Evolutionary conservation across 441 rosid species (phyloP).

Genomic region (Gossypium lobatum): DNA sequence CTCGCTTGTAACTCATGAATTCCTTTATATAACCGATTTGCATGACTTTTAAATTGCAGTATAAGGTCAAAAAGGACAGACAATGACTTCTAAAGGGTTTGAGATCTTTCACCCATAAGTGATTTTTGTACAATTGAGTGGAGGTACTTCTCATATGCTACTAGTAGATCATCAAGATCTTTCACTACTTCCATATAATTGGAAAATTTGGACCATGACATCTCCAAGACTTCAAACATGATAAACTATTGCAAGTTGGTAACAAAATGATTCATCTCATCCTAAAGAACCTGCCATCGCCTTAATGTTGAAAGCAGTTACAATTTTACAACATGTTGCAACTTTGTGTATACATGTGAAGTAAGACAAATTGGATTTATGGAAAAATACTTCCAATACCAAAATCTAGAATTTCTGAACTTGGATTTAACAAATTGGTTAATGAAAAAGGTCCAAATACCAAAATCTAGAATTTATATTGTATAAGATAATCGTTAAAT

Average conservation of each 20-base stretch:
- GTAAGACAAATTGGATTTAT: slow-evolving; percentile 9
- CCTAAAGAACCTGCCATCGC: slow-evolving; percentile 90
- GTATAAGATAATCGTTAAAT: too few relatives aligned
- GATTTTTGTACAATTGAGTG: slow-evolving; percentile 74
- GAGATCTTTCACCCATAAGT: slow-evolving; percentile 83
- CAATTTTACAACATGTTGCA: slow-evolving; percentile 58
- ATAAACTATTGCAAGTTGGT: slow-evolving; percentile 84
- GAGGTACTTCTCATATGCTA: slow-evolving; percentile 83
- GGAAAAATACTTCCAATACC: too few relatives aligned
- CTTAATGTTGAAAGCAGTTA: slow-evolving; percentile 78
- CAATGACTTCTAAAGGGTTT: slow-evolving; percentile 63
- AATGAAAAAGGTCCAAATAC: too few relatives aligned
- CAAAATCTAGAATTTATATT: too few relatives aligned
- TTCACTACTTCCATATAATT: slow-evolving; percentile 80
- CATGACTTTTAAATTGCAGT: slow-evolving; percentile 76
- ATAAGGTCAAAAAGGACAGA: slow-evolving; percentile 83
- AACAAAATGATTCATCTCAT: slow-evolving; percentile 93
- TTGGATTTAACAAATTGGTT: too few relatives aligned
- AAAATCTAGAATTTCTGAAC: too few relatives aligned
- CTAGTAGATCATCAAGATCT: slow-evolving; percentile 89
- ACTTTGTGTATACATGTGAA: slow-evolving; percentile 69
- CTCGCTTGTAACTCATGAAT: slow-evolving; percentile 75
- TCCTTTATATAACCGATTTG: slow-evolving; percentile 79
- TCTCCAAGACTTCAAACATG: slow-evolving; percentile 51
- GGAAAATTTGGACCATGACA: slow-evolving; percentile 83